Evolutionary conservation across 208 protist species (phyloP), one percentile per base, ranked within the genome.

Genomic region (Herpetomonas tarakana): DNA sequence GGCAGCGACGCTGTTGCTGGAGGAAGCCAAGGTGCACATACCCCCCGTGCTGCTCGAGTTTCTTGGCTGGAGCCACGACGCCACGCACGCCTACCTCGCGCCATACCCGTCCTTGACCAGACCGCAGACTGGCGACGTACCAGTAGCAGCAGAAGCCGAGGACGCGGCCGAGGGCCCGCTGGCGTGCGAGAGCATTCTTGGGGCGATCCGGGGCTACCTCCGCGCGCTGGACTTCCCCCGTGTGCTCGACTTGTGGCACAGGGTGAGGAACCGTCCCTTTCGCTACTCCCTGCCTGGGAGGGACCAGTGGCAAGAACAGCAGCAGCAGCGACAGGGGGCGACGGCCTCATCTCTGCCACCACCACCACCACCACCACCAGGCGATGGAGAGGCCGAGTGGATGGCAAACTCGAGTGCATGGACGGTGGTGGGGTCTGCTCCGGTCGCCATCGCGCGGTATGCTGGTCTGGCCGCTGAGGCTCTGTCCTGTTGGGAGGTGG

Each of bases 161-260:
- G n/a, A n/a, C n/a, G n/a, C n/a, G n/a, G n/a, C n/a, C n/a, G n/a
- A n/a, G n/a, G n/a, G n/a, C n/a, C 26, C 45, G 51, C 31, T 18
- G 26, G 29, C 51, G 21, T 58, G 46, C 26, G 57, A 72, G 35
- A 30, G 24, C 29, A 62, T 76, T 47, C 53, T 88, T 16, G 77
- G 71, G 1, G 88, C 85, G n/a, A 85, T 92, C 72, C 88, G 88
- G 1, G 86, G 84, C 60, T 85, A 87, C 72, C 62, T 87, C 45
- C 53, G 68, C 30, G 44, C 78, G 16, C 80, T 76, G 27, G 81
- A 94, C 66, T 92, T 94, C 68, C 64, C 85, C 22, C 58, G 68
- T 21, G 76, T 89, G 35, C 65, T 94, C 31, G 73, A 54, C 12
- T 65, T 94, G 29, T 94, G 88, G 88, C 53, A 68, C 19, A 38